phyloP scores from a whole-genome alignment of 2,329 filamentous ascomycete species.

The Rhynchosporium agropyri region DNA sequence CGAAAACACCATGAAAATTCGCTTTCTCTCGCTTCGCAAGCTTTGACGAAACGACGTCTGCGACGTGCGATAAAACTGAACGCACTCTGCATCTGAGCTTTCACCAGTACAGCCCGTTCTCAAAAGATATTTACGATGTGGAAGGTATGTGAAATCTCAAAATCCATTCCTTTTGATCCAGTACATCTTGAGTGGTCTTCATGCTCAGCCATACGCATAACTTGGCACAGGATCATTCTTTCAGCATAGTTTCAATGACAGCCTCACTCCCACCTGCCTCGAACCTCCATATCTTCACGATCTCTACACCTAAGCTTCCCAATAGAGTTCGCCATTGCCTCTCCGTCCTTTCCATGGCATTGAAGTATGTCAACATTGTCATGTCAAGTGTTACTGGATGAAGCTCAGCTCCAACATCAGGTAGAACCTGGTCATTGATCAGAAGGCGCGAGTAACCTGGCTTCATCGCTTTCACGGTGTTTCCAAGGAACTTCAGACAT shows the following conservation, averaged over 20 bases:
- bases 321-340: conserved; percentile 14
- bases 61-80: too few species aligned
- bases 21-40: too few species aligned
- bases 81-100: too few species aligned
- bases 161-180: too few species aligned
- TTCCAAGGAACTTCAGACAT: not conserved
- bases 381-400: conserved; percentile 5
- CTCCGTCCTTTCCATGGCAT: conserved; percentile 18
- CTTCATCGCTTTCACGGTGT: conserved; percentile 13
- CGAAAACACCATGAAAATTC: too few species aligned
- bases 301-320: conserved; percentile 11
- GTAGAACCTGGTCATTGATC: conserved; percentile 3
- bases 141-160: too few species aligned
- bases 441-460: conserved; percentile 13
- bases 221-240: not conserved
- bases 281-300: conserved; percentile 20
- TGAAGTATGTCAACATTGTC: conserved; percentile 12
- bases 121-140: too few species aligned
- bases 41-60: too few species aligned
- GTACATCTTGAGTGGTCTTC: too few species aligned
- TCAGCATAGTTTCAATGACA: conserved; percentile 18
- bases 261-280: conserved; percentile 13
- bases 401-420: conserved; percentile 3
- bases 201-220: too few species aligned
- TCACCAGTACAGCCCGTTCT: too few species aligned